Percentiles rank a stretch among this genome's conserved stretches.
These are phyloP conservation scores for Ceratocystis alfenasii DNA, from an alignment of 2,329 filamentous ascomycete species.

Conservation along the genomic window DNA sequence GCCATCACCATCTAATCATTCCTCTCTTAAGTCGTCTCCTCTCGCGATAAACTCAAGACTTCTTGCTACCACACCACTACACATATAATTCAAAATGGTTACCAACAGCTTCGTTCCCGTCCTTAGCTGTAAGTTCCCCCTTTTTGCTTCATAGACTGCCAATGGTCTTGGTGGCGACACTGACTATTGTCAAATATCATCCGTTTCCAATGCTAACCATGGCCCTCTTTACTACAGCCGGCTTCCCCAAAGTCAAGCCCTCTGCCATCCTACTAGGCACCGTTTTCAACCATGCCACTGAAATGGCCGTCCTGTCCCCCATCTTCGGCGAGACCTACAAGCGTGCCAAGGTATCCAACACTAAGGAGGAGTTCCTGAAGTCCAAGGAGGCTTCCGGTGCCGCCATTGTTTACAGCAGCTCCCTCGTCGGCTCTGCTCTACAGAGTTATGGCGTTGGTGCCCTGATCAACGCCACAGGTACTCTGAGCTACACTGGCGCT, in stretches of 20 bases:
- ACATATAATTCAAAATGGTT: slow-evolving; percentile 18
- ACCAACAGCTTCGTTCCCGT: slow-evolving; percentile 21
- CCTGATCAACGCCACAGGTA: slow-evolving; percentile 87
- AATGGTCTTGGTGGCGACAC: not conserved
- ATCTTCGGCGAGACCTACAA: slow-evolving; percentile 92
- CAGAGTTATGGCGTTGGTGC: slow-evolving; percentile 85
- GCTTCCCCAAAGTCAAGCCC: slow-evolving; percentile 73
- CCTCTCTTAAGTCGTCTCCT: not conserved
- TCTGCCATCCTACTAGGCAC: slow-evolving; percentile 95
- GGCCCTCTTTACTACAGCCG: slow-evolving; percentile 26
- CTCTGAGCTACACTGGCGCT: slow-evolving; percentile 91
- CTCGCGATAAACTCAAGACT: not conserved
- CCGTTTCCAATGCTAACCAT: slow-evolving; percentile 9
- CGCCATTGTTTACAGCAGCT: slow-evolving; percentile 80
- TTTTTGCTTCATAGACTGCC: not conserved
- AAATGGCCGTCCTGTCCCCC: slow-evolving; percentile 74
- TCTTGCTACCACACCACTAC: not conserved
- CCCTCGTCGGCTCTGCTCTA: slow-evolving; percentile 74
- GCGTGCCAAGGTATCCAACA: slow-evolving; percentile 80
- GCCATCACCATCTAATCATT: not conserved
- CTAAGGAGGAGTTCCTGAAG: slow-evolving; percentile 90
- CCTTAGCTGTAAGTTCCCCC: slow-evolving; percentile 16
- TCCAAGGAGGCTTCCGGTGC: slow-evolving; percentile 85
- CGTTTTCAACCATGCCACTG: slow-evolving; percentile 85
- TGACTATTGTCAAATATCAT: not conserved